Evolutionary conservation across 495 filamentous ascomycete species (phyloP), one percentile per base, ranked within the genome.

Genomic region (Polyplosphaeria fusca): DNA sequence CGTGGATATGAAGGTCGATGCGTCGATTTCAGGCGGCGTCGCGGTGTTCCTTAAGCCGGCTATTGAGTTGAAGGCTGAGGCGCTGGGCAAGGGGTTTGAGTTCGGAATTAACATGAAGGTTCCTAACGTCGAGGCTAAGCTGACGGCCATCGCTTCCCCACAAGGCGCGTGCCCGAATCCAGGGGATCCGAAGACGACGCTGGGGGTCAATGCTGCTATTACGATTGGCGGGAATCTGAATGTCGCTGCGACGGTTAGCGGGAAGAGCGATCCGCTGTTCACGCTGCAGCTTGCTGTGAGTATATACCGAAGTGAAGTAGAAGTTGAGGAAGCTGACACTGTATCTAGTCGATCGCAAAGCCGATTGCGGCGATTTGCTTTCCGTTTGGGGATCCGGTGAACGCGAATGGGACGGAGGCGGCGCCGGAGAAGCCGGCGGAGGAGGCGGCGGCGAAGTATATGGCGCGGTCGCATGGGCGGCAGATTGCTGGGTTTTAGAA

Each of bases 71-170:
- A 45, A 65, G 30, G 49, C 64, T 13, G 64, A 66, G 40, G 64
- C 61, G 18, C 51, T 73, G 19, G 67, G 61, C 16, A 61, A 70
- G 12, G 73, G 73, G 0, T 67, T 68, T 28, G 63, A 72, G 39
- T 58, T 64, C 18, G 73, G 73, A 1, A 25, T 75, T 9, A 60
- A 71, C 23, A 44, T 75, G 23, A 61, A 69, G 50, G 39, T 63
- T 4, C 71, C 70, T 9, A 67, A 64, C 35, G 38, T 69, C 22
- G 64, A 65, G 2, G 70, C 65, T 4, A 67, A 59, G 26, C 26
- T 71, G 3, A 42, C 57, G 3, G 50, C 63, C 0, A 64, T 70
- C 30, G 64, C 53, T 14, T 62, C 58, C 7, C 30, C 58, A 3
- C 19, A 37, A 49, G 50, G 40, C 2, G 58, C 58, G 16, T 61